Evolutionary conservation across 2,329 filamentous ascomycete species (phyloP).

Genomic region (Aspergillus ochraceus): DNA sequence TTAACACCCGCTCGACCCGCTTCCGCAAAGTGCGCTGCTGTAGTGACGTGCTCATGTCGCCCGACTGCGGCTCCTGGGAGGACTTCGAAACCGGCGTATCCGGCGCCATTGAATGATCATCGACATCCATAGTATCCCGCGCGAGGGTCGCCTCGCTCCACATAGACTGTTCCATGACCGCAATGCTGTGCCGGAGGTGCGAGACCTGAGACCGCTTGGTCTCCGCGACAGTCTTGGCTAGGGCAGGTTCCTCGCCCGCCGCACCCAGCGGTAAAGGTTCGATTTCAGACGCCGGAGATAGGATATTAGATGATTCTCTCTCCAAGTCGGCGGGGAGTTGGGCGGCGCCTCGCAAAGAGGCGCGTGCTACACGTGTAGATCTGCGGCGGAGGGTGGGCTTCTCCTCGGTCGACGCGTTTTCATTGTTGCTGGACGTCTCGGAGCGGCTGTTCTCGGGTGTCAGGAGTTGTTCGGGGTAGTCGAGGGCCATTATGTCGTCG

Average conservation of each 20-base stretch:
- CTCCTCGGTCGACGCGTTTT: slow-evolving; percentile 36
- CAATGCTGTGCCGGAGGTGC: slow-evolving; percentile 41
- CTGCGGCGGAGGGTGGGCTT: slow-evolving; percentile 31
- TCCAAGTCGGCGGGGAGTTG: slow-evolving; percentile 26
- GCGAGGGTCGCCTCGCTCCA: slow-evolving; percentile 26
- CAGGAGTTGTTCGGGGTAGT: slow-evolving; percentile 41
- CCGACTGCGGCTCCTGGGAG: slow-evolving; percentile 28
- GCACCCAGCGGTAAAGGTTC: slow-evolving; percentile 27
- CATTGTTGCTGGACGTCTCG: slow-evolving; percentile 44
- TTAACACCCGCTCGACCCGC: slow-evolving; percentile 30
- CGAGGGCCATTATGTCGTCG: slow-evolving; percentile 34
- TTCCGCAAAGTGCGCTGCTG: slow-evolving; percentile 33
- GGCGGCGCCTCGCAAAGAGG: slow-evolving; percentile 35
- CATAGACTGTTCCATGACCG: slow-evolving; percentile 39
- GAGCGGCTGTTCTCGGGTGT: slow-evolving; percentile 46
- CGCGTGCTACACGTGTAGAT: slow-evolving; percentile 43
- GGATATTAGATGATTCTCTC: slow-evolving; percentile 21
- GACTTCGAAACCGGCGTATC: slow-evolving; percentile 38
- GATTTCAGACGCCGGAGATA: slow-evolving; percentile 24
- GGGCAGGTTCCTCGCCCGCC: slow-evolving; percentile 19
- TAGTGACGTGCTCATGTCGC: slow-evolving; percentile 26
- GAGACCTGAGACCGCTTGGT: slow-evolving; percentile 36
- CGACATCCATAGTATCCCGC: slow-evolving; percentile 19
- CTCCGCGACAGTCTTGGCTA: slow-evolving; percentile 42
- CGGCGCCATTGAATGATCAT: slow-evolving; percentile 29